Evolutionary conservation across 179 eudicot genomes (phyloP), one percentile per base, ranked within the genome.

Genomic region (Nepenthes alata): DNA sequence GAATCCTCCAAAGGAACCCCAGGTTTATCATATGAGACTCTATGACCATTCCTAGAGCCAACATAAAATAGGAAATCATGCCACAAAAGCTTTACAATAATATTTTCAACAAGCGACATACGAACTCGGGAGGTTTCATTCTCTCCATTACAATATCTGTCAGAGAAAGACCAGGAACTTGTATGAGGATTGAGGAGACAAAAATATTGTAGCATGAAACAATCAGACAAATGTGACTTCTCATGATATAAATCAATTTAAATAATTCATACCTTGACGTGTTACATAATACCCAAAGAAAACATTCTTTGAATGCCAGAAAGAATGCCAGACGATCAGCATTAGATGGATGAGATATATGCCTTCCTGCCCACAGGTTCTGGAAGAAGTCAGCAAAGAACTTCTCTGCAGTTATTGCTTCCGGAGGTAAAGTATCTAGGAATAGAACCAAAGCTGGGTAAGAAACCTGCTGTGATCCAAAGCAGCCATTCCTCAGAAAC

Each of bases 381-480:
- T 73, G 83, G 66, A 89, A 93, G 77, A 89, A 83, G 25, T 90
- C 94, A 61, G 80, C 67, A 65, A 89, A 76, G 65, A 81, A 87
- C 70, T 82, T 78, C 63, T 85, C 81, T 38, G 78, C 84, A 4
- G 15, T 64, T 41, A 78, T 54, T 53, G 69, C 71, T 63, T 82
- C 72, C 35, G 91, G 66, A 64, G 98, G 95, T 59, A 93, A 59
- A 58, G 70, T 66, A 69, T 87, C 95, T 59, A 93, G 72, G 74
- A 89, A 78, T 37, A 80, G 69, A 67, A 90, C 85, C 56, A 93
- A 72, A 65, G 85, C 88, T 62, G 98, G 97, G 69, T 93, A 93
- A 54, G 98, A 89, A 71, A 87, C 86, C 67, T 83, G 91, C 64
- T 87, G 94, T 52, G 98, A 93, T 14, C 98, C 98, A 83, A 80